A percentile compares a stretch with the other conserved stretches of the same genome.
phyloP scores from a whole-genome alignment of 2,329 filamentous ascomycete genomes.

The Penicillium sp. region DNA sequence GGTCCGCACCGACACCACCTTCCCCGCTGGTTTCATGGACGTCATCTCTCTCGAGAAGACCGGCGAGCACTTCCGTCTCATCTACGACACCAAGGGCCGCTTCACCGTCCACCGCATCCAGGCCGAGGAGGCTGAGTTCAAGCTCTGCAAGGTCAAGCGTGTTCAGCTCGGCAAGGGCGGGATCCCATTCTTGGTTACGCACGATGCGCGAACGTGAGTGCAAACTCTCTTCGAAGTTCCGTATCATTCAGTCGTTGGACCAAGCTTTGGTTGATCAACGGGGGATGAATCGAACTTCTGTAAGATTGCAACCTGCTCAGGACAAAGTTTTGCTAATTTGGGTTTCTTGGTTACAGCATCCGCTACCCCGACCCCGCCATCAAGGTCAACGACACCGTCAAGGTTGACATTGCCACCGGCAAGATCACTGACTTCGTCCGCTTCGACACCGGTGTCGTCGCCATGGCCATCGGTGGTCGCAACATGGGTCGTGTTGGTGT shows the following conservation, averaged over 20 bases:
- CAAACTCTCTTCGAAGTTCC: constrained; percentile 57
- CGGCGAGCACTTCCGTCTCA: constrained; percentile 99
- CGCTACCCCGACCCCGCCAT: constrained; percentile 97
- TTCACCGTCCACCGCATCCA: constrained; percentile 99
- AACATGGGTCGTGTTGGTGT: constrained; percentile 99
- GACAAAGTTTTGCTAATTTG: constrained; percentile 41
- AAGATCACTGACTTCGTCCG: constrained; percentile 98
- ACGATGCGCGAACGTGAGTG: constrained; percentile 99
- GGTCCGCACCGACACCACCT: constrained; percentile 98
- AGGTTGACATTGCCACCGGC: constrained; percentile 95
- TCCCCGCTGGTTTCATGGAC: constrained; percentile 98
- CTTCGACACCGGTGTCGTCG: constrained; percentile 97
- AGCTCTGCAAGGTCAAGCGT: constrained; percentile 99
- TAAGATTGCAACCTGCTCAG: constrained; percentile 32
- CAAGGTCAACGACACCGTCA: constrained; percentile 99
- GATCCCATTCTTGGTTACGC: constrained; percentile 99
- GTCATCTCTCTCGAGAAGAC: constrained; percentile 99
- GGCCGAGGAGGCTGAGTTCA: constrained; percentile 98
- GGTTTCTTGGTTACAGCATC: constrained; percentile 66
- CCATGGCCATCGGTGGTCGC: constrained; percentile 98
- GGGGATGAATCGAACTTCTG: constrained; percentile 44
- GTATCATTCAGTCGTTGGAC: constrained; percentile 99
- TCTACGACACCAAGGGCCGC: constrained; percentile 99
- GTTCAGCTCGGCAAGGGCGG: constrained; percentile 99
- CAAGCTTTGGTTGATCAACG: constrained; percentile 83